Conservation (phyloP, 2,329 filamentous ascomycete species). For the Pseudocercospora fuligena region DNA sequence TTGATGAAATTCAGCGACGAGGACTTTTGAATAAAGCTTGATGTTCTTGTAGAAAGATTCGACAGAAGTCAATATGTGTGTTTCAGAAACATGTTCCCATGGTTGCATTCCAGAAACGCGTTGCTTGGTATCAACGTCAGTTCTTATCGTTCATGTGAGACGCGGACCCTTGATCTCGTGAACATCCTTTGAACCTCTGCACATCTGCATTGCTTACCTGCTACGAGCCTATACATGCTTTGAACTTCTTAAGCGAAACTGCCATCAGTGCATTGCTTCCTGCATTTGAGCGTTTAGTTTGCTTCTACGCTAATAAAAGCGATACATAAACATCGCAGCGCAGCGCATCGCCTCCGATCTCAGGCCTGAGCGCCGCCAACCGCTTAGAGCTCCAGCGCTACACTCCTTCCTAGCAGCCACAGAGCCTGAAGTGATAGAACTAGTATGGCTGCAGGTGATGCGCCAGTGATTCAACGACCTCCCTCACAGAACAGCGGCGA, state of each 20-base stretch:
- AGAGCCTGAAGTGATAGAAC: no score
- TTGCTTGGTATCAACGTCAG: background rate
- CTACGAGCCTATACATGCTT: background rate
- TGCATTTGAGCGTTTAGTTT: background rate
- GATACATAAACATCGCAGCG: background rate
- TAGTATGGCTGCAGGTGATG: conserved; percentile 45
- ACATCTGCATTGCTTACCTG: background rate
- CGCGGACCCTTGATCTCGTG: conserved; percentile 5
- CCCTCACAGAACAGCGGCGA: conserved; percentile 63
- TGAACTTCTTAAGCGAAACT: no score
- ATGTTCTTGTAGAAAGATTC: conserved; percentile 2
- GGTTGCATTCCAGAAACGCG: background rate
- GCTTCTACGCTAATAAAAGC: background rate
- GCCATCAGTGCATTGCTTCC: background rate
- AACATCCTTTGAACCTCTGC: background rate
- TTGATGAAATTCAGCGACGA: background rate
- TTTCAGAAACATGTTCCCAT: background rate
- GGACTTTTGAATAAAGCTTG: background rate
- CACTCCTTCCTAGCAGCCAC: background rate
- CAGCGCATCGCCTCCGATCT: background rate
- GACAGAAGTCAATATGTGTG: background rate
- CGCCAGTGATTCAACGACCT: conserved; percentile 59
- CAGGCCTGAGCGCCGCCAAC: background rate
- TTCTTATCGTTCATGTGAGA: background rate
- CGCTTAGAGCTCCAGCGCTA: background rate